Percentiles rank a stretch among this genome's conserved stretches.
These are phyloP conservation scores for Lipomyces starkeyi DNA, from an alignment of 805 yeast genomes.

Conservation along the genomic window DNA sequence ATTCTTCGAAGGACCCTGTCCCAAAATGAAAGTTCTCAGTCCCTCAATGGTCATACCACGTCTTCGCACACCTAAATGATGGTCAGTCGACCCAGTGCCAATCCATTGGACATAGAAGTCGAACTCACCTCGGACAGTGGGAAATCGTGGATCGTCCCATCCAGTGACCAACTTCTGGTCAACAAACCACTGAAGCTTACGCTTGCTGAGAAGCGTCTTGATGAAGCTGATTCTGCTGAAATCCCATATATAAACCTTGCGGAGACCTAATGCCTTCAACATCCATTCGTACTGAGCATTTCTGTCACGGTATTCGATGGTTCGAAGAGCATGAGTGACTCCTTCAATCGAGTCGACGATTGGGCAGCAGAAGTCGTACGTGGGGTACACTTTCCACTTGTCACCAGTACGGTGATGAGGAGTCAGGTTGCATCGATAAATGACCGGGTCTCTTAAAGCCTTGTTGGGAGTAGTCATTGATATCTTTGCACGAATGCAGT, in stretches of 20 bases:
- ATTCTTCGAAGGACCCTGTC: conserved; percentile 98
- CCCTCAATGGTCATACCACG: conserved; percentile 99
- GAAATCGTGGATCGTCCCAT: conserved; percentile 99
- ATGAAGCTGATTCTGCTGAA: conserved; percentile 96
- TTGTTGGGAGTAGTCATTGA: conserved; percentile 90
- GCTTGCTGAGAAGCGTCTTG: conserved; percentile 91
- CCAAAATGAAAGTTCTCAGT: conserved; percentile 85
- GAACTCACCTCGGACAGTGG: conserved; percentile 86
- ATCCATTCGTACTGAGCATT: conserved; percentile 98
- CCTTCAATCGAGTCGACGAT: conserved; percentile 95
- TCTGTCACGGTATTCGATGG: conserved; percentile 98
- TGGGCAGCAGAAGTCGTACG: conserved; percentile 98
- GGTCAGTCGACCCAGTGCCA: not conserved
- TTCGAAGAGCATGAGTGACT: conserved; percentile 96
- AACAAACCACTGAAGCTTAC: conserved; percentile 99
- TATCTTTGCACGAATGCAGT: conserved; percentile 96
- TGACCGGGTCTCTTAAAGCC: conserved; percentile 96
- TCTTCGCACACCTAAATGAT: conserved; percentile 71
- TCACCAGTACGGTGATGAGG: conserved; percentile 98
- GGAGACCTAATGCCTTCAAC: conserved; percentile 75
- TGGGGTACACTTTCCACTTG: conserved; percentile 95
- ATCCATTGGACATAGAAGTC: not conserved
- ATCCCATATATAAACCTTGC: conserved; percentile 98
- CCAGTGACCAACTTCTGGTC: conserved; percentile 84
- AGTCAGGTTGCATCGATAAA: conserved; percentile 94